Percentiles rank a stretch among this genome's conserved stretches.
These are phyloP conservation scores for Solanum clarkiae DNA, from an alignment of 257 asterid genomes.

Conservation along the genomic window DNA sequence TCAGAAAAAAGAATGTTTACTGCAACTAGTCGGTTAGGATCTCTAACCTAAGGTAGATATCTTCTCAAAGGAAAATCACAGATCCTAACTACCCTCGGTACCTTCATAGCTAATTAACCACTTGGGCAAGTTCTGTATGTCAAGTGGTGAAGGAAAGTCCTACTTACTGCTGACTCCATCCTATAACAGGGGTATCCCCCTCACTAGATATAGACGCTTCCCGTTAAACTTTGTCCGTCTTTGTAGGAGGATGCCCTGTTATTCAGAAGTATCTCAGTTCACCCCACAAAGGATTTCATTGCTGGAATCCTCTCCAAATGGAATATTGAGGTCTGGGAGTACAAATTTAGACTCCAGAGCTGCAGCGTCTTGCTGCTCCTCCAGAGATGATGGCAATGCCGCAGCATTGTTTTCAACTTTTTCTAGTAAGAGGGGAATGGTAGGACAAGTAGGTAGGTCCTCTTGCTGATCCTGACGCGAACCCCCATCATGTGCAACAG, in stretches of 20 bases:
- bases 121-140: background rate
- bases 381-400: background rate
- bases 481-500: background rate
- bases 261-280: background rate
- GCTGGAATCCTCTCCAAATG: constrained; percentile 18
- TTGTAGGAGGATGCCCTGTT: background rate
- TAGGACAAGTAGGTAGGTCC: background rate
- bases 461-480: background rate
- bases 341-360: constrained; percentile 1
- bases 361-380: background rate
- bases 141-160: background rate
- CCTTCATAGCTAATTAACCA: background rate
- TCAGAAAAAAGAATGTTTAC: background rate
- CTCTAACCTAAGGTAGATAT: background rate
- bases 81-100: constrained; percentile 7
- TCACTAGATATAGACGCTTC: background rate
- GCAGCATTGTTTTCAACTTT: background rate
- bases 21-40: background rate
- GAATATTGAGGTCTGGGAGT: constrained; percentile 38
- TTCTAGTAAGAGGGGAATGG: background rate
- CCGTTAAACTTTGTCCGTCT: background rate
- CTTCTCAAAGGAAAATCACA: background rate
- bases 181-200: background rate
- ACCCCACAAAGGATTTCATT: background rate
- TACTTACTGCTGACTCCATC: background rate